A percentile compares a stretch with the other conserved stretches of the same genome.
Conservation (phyloP, 2,329 filamentous ascomycete genomes). For the Sarocladium strictum region DNA sequence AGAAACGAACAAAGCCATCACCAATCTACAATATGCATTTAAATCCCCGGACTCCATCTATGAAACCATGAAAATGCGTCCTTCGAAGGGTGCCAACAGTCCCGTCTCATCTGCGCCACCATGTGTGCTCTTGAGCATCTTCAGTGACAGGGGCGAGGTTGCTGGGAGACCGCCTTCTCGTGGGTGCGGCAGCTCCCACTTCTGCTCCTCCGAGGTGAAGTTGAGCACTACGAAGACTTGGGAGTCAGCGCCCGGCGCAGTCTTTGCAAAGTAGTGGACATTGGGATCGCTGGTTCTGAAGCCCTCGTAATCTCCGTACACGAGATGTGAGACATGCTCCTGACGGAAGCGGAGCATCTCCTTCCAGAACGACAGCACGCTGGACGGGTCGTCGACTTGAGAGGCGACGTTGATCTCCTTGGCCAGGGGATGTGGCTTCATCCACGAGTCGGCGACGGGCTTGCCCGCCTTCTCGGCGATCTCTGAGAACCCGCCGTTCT, state of each 20-base stretch:
- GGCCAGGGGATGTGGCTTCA: constrained; percentile 13
- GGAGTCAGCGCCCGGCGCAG: constrained; percentile 17
- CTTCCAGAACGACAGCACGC: constrained; percentile 26
- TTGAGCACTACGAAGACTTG: constrained; percentile 26
- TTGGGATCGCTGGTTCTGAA: constrained; percentile 19
- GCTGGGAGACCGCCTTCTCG: constrained; percentile 18
- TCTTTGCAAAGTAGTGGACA: constrained; percentile 21
- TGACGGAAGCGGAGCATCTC: constrained; percentile 22
- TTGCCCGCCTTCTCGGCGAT: constrained; percentile 25
- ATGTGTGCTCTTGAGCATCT: constrained; percentile 23
- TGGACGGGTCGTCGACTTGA: constrained; percentile 10
- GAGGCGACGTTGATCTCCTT: constrained; percentile 12
- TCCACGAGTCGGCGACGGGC: constrained; percentile 11
- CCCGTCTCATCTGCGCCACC: constrained; percentile 13
- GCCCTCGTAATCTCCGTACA: constrained; percentile 27
- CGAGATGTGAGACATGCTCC: constrained; percentile 25
- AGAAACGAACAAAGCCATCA: too few relatives aligned
- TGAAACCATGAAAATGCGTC: constrained; percentile 21
- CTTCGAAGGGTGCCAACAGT: constrained; percentile 23
- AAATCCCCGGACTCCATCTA: too few relatives aligned
- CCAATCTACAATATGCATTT: too few relatives aligned
- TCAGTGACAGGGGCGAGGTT: constrained; percentile 14
- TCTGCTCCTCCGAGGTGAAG: constrained; percentile 24
- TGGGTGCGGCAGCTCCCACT: constrained; percentile 14
- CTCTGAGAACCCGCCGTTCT: constrained; percentile 28